Base-by-base conservation (phyloP, 176 grass and related monocot species). In the Carex littledalei region DNA sequence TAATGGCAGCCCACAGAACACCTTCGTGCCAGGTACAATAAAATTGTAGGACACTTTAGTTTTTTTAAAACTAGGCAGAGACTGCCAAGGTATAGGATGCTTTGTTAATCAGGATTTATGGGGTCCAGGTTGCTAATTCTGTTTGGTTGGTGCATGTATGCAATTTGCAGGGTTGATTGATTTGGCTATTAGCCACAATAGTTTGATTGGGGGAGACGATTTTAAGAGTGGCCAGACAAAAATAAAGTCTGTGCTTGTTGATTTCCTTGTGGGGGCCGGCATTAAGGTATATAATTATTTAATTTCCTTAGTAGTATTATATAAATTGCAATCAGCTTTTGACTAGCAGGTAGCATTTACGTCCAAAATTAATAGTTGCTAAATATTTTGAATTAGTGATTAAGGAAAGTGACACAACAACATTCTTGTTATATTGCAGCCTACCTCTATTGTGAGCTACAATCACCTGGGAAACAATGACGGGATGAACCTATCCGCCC, bases 181-280 rank as follows among this genome's bases (percentile, higher is more conserved):
- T 68, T 87, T 99, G 78, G 93, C 96, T 68, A 99, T 99, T 63
- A 90, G 94, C 52, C 91, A 87, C 43, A 99, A 95, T 66, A 87
- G 88, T 63, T 78, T 99, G 58, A 99, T 99, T 84, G 96, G 93
- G 35, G 96, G 96, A 55, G 96, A 99, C 73, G 96, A 99, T 84
- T 99, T 99, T 87, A 99, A 99, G 87, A 99, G 96, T 83, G 96
- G 96, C 15, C 96, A 99, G 60, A 99, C 96, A 52, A 99, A 99
- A 78, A 99, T 99, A 75, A 99, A 99, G 86, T 99, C 93, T 77
- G 96, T 99, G 53, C 83, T 99, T 53, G 96, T 99, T 2, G 96
- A 99, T 84, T 99, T 99, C 76, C 91, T 99, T 78, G 93, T 99
- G 37, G 96, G 96, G 77, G 96, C 96, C 79, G 96, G 96, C 83